These are phyloP conservation scores for Hypoxylon sp. DNA, from an alignment of 2,329 filamentous ascomycete genomes.

Conservation along the genomic window DNA sequence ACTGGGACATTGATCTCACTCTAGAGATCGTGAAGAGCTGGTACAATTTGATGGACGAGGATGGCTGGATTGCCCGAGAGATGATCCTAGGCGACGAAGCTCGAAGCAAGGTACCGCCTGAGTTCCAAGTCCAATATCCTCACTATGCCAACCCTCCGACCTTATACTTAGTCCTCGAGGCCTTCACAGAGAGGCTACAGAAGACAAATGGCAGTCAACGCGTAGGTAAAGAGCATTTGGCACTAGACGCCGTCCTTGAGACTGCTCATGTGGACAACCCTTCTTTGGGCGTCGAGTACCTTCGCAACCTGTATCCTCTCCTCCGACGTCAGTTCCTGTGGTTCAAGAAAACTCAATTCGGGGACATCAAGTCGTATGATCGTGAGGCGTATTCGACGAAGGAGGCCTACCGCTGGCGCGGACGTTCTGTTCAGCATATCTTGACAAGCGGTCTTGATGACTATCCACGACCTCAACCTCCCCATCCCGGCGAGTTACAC, in stretches of 20 bases:
- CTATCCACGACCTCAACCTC: constrained; percentile 93
- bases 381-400: constrained; percentile 89
- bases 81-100: constrained; percentile 94
- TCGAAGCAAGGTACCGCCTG: constrained; percentile 90
- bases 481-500: constrained; percentile 95
- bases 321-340: constrained; percentile 92
- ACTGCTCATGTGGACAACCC: constrained; percentile 76
- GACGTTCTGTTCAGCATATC: constrained; percentile 87
- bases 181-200: constrained; percentile 84
- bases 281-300: constrained; percentile 48
- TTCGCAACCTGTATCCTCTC: constrained; percentile 69
- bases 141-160: constrained; percentile 98
- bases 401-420: constrained; percentile 96
- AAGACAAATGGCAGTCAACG: constrained; percentile 65
- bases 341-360: constrained; percentile 93
- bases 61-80: constrained; percentile 97
- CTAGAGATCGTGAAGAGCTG: constrained; percentile 92
- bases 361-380: constrained; percentile 92
- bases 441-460: constrained; percentile 96
- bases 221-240: constrained; percentile 61
- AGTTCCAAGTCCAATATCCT: constrained; percentile 96
- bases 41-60: constrained; percentile 95
- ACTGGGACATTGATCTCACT: constrained; percentile 93
- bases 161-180: constrained; percentile 88
- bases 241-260: constrained; percentile 62